Evolutionary conservation across 1,284 basidiomycete species (phyloP), one percentile per base, ranked within the genome.

Genomic region (Pseudozyma flocculosa): DNA sequence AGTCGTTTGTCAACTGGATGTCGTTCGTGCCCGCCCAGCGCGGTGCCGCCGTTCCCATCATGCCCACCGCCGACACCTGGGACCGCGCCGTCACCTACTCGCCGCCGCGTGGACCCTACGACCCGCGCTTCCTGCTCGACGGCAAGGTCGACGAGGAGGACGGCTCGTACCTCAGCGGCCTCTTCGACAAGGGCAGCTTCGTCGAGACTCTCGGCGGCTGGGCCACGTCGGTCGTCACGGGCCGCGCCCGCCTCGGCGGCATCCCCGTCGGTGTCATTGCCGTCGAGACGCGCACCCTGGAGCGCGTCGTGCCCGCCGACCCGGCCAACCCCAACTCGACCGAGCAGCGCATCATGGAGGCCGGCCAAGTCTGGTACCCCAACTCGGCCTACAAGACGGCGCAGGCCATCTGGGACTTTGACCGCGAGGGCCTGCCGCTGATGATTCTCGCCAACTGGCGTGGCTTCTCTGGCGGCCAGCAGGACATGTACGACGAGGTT

Each of bases 371-470:
- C 47, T 99, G 95, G 95, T 98, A 97, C 81, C 95, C 95, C 45
- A 98, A 99, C 81, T 94, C 90, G 24, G 93, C 95, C n/a, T 94
- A 96, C 84, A 99, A 99, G 85, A 99, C 95, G 22, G 95, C 94
- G 10, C 95, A 97, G 76, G 93, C 95, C 17, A 98, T 98, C 82
- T 91, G 93, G 80, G 95, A 99, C 82, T 92, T 98, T 82, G 89
- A 94, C 82, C 88, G 92, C 45, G 95, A 99, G 80, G 92, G 90
- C 38, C 83, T 99, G 21, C 95, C 95, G 4, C 84, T 99, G 60
- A 91, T 98, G 80, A 94, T 99, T 80, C 96, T 99, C 73, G 95
- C 95, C 61, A 99, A 99, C 83, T 98, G 95, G 93, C 91, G 95
- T 83, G 95, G 95, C 36, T 99, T 99, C 87, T 98, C 95, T 22